These are phyloP conservation scores for Fusarium xylarioides DNA, from an alignment of 2,329 filamentous ascomycete species.

Conservation along the genomic window DNA sequence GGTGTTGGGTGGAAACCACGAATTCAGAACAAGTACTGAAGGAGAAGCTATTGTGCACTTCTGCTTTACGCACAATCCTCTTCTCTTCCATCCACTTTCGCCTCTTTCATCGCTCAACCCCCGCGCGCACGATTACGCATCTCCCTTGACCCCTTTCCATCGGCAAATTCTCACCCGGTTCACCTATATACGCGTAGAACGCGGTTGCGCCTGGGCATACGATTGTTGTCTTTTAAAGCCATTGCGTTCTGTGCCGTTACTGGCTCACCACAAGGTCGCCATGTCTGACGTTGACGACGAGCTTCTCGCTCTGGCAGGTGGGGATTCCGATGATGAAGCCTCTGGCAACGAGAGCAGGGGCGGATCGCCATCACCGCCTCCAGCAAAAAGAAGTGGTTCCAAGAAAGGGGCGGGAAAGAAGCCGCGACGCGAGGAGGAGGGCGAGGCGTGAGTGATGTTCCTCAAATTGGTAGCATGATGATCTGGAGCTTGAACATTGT, in stretches of 20 bases:
- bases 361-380: constrained; percentile 62
- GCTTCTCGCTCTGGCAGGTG: constrained; percentile 90
- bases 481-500: not conserved
- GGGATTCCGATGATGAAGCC: constrained; percentile 70
- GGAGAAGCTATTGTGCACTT: constrained; percentile 24
- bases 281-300: constrained; percentile 96
- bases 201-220: constrained; percentile 8
- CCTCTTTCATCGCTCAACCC: constrained; percentile 12
- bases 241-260: constrained; percentile 8
- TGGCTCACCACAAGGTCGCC: constrained; percentile 38
- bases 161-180: not conserved
- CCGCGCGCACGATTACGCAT: constrained; percentile 13
- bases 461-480: not conserved
- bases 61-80: constrained; percentile 22
- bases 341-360: constrained; percentile 63
- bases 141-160: not conserved
- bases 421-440: constrained; percentile 73
- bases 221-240: constrained; percentile 15
- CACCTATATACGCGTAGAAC: constrained; percentile 26
- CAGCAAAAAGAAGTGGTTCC: constrained; percentile 45
- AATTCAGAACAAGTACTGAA: constrained; percentile 37
- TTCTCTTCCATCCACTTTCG: constrained; percentile 22
- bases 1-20: constrained; percentile 29
- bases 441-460: constrained; percentile 52
- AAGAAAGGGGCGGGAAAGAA: constrained; percentile 54